Conservation (phyloP, 2,329 filamentous ascomycete species). For the Aspergillus phoenicis region DNA sequence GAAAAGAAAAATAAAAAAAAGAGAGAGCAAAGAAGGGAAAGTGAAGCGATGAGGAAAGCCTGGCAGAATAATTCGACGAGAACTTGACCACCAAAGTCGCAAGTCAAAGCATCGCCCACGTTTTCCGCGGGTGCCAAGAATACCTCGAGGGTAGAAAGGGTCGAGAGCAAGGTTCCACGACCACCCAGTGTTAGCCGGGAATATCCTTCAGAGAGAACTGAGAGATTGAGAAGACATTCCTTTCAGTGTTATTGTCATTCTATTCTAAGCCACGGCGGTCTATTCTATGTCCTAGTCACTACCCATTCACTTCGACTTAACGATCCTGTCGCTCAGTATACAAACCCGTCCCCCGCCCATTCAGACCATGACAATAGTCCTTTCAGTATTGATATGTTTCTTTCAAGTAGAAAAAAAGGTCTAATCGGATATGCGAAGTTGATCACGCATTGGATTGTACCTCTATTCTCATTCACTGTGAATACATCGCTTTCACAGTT, state of each 20-base stretch:
- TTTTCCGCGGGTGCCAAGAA: slow-evolving; percentile 26
- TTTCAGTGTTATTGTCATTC: neutral
- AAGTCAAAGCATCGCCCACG: slow-evolving; percentile 22
- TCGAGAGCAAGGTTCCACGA: slow-evolving; percentile 6
- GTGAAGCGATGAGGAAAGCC: slow-evolving; percentile 15
- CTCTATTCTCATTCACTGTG: neutral
- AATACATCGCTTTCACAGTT: neutral
- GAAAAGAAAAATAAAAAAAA: slow-evolving; percentile 6
- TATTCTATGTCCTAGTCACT: neutral
- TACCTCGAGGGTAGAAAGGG: slow-evolving; percentile 8
- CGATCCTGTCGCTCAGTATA: neutral
- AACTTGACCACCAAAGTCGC: slow-evolving; percentile 11
- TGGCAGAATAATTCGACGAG: slow-evolving; percentile 15
- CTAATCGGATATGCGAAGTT: neutral
- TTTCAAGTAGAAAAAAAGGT: neutral
- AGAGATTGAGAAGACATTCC: too few species aligned
- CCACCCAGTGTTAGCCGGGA: too few species aligned
- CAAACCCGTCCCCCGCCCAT: neutral
- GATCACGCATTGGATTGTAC: neutral
- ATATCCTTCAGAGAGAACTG: too few species aligned
- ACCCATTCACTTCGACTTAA: neutral
- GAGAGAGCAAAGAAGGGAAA: slow-evolving; percentile 7
- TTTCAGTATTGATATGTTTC: neutral
- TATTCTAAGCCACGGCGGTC: neutral
- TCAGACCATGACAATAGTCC: neutral